Percentiles rank a stretch among this genome's conserved stretches.
Evolutionary conservation across 106 monocot genomes (phyloP).

Genomic region (Allium cepa): DNA sequence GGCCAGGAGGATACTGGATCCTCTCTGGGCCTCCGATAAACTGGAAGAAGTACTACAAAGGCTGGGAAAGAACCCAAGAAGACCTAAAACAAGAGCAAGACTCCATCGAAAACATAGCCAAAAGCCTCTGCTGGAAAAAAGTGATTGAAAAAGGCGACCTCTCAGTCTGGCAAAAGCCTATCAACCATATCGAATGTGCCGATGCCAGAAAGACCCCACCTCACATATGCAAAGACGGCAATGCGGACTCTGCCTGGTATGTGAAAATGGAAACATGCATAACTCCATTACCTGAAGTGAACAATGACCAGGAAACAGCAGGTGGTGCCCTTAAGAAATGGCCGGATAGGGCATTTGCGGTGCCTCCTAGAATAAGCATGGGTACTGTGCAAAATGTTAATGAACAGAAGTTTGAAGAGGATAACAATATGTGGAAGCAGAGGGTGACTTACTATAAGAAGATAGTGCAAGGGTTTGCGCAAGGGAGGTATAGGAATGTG

Average conservation of each 20-base stretch:
- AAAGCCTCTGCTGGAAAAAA: slow-evolving; percentile 51
- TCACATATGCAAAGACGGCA: slow-evolving; percentile 12
- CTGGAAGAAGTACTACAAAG: slow-evolving; percentile 45
- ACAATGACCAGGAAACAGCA: slow-evolving; percentile 14
- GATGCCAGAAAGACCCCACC: slow-evolving; percentile 5
- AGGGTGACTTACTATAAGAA: slow-evolving; percentile 23
- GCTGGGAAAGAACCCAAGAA: slow-evolving; percentile 49
- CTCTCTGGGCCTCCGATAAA: slow-evolving; percentile 54
- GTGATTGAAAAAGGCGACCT: slow-evolving; percentile 41
- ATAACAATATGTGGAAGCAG: slow-evolving; percentile 36
- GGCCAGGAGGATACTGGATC: slow-evolving; percentile 59
- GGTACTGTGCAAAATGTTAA: slow-evolving; percentile 18
- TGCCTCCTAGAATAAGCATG: slow-evolving; percentile 32
- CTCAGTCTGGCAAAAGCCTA: slow-evolving; percentile 47
- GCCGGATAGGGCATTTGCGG: slow-evolving; percentile 33
- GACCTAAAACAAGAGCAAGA: slow-evolving; percentile 56
- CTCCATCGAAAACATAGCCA: slow-evolving; percentile 34
- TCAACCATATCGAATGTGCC: slow-evolving; percentile 41
- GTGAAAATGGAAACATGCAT: slow-evolving; percentile 42
- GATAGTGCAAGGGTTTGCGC: slow-evolving; percentile 20
- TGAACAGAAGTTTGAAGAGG: slow-evolving; percentile 21
- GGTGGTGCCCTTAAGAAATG: slow-evolving; percentile 30
- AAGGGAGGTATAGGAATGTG: slow-evolving; percentile 33
- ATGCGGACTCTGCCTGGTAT: slow-evolving; percentile 21
- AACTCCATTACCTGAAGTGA: slow-evolving; percentile 36